phyloP scores from a whole-genome alignment of 306 rosid species.

The Urtica urens region DNA sequence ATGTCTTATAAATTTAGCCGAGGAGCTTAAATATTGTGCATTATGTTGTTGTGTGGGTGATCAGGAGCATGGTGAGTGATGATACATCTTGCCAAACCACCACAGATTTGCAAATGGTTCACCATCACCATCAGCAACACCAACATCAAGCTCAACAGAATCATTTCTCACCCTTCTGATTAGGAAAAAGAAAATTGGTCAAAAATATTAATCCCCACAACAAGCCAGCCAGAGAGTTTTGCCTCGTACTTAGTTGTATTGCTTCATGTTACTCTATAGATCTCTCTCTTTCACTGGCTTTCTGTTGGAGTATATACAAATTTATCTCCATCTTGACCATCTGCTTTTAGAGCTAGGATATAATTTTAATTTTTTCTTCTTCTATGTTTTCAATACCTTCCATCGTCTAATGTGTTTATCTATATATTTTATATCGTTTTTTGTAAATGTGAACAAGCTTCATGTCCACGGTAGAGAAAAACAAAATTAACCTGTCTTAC shows the following conservation, averaged over 20 bases:
- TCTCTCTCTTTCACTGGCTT: background rate
- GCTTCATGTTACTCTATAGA: too few relatives aligned
- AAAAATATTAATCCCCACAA: background rate
- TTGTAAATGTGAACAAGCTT: conserved; percentile 32
- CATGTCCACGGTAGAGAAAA: conserved; percentile 23
- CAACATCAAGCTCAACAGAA: conserved; percentile 33
- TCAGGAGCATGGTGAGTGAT: conserved; percentile 52
- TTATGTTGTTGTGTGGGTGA: background rate
- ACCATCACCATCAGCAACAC: too few relatives aligned
- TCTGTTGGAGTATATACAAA: conserved; percentile 15
- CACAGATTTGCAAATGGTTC: conserved; percentile 73
- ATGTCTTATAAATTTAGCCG: too few relatives aligned
- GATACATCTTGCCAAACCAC: conserved; percentile 76
- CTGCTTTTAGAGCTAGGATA: conserved; percentile 2
- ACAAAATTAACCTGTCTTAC: background rate
- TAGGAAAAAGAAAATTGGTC: background rate
- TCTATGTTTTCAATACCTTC: background rate
- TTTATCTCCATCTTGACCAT: conserved; percentile 5
- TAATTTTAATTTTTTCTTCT: conserved; percentile 1
- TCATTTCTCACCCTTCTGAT: conserved; percentile 54
- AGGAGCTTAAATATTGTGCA: background rate
- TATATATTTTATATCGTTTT: conserved; percentile 8
- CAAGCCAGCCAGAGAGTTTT: background rate
- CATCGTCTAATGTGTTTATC: conserved; percentile 1
- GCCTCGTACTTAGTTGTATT: conserved; percentile 7